Evolutionary conservation across 768 basidiomycete species (phyloP), one percentile per base, ranked within the genome.

Genomic region (Dacryopinax spathularia): DNA sequence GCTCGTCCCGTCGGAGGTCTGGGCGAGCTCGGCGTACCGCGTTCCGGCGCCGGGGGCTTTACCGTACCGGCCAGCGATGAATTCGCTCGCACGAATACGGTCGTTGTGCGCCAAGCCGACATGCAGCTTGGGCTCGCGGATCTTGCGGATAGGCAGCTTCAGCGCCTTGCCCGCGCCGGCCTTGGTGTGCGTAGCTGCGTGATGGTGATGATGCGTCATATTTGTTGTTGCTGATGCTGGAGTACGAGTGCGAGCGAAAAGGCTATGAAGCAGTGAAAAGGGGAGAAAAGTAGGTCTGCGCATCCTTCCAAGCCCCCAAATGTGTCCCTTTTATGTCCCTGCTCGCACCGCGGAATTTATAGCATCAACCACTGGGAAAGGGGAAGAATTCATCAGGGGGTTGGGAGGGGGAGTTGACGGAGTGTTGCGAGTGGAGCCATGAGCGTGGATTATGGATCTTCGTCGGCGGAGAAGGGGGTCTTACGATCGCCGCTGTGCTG

Each of bases 1-100:
- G 31, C 41, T 27, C 1, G 66, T 61, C 10, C 62, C 61, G 59
- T 66, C 69, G 10, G 25, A 22, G 13, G 43, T 22, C 43, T 29
- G 25, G 25, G 31, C 3, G 25, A 5, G 12, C 29, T 18, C 5
- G 25, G 13, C 43, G 48, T 27, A 27, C 25, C 48, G 48, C 22
- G 48, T 5, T 3, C 15, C 9, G 22, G 13, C 18, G 48, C 13
- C 31, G 48, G 48, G 48, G 5, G 25, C 48, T 20, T 56, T 56
- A 5, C 48, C 48, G 48, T 56, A 56, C 13, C 48, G 48, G 29
- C 48, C 48, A 9, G 48, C 48, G 25, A 56, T 29, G 48, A 56
- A 56, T 29, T 56, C 48, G 48, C 25, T 5, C 48, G 48, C 48
- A 56, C 48, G 48, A 29, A 56, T 29, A 29, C 48, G 48, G 48